Conservation (phyloP, 768 basidiomycete species). For the Leccinum ochraceum region DNA sequence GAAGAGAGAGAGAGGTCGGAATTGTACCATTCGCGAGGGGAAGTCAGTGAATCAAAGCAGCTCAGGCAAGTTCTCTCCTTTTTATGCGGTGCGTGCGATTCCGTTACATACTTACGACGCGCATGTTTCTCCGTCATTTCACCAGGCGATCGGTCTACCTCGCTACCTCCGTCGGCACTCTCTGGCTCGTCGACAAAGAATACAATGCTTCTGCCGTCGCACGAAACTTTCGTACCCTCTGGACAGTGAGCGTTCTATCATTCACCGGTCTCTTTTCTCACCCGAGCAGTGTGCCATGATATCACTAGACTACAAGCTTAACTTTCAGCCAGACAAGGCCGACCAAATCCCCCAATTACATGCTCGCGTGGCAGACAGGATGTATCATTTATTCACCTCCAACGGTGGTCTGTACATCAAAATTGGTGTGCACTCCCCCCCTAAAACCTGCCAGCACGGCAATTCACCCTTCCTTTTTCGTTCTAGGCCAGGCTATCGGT, state of each 20-base stretch:
- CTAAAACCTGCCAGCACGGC: not conserved
- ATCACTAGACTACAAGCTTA: slow-evolving; percentile 83
- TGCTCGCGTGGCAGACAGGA: slow-evolving; percentile 76
- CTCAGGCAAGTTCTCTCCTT: not conserved
- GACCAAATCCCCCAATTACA: slow-evolving; percentile 80
- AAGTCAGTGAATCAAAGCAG: not conserved
- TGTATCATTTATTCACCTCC: slow-evolving; percentile 73
- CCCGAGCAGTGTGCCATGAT: slow-evolving; percentile 60
- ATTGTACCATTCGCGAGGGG: slow-evolving; percentile 41
- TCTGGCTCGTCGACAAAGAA: slow-evolving; percentile 42
- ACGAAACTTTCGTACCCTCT: slow-evolving; percentile 50
- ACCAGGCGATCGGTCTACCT: slow-evolving; percentile 26
- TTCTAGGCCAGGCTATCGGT: slow-evolving; percentile 70
- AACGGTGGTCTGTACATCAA: slow-evolving; percentile 90
- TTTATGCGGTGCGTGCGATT: not conserved
- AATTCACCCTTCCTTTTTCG: not conserved
- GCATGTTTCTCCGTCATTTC: slow-evolving; percentile 17
- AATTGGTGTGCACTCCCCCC: slow-evolving; percentile 48
- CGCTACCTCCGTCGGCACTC: slow-evolving; percentile 29
- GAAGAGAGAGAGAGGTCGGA: slow-evolving; percentile 39
- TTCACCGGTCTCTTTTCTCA: too few relatives aligned
- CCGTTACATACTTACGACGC: not conserved
- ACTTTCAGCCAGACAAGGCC: slow-evolving; percentile 74
- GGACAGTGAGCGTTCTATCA: slow-evolving; percentile 41
- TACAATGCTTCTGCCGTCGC: slow-evolving; percentile 50